phyloP scores from a whole-genome alignment of 2,329 filamentous ascomycete species.

The Laburnicola sp. region DNA sequence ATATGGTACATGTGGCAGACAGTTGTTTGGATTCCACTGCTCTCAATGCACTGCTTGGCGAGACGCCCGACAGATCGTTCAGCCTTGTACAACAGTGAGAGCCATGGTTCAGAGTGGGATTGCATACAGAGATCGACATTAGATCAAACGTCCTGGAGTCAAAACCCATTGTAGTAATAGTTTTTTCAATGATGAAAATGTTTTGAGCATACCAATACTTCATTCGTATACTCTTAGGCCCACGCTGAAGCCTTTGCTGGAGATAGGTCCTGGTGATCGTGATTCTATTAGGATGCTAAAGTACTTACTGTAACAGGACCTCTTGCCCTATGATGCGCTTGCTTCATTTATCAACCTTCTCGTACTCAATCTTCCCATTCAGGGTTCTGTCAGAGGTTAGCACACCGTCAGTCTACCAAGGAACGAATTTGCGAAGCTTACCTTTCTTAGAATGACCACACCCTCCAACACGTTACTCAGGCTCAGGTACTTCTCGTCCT shows the following conservation, averaged over 20 bases:
- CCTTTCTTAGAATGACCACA: conserved; percentile 95
- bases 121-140: too few species aligned
- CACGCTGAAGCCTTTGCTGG: conserved; percentile 8
- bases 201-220: conserved; percentile 21
- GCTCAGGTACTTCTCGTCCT: conserved; percentile 96
- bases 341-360: neutral
- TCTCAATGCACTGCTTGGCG: too few species aligned
- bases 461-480: conserved; percentile 90
- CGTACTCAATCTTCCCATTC: conserved; percentile 49
- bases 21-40: too few species aligned
- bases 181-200: too few species aligned
- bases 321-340: neutral
- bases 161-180: too few species aligned
- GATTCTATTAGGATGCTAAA: conserved; percentile 35
- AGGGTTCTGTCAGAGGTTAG: conserved; percentile 45
- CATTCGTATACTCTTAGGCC: conserved; percentile 27
- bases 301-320: conserved; percentile 1
- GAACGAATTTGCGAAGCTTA: conserved; percentile 51
- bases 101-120: too few species aligned
- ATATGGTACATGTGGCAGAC: too few species aligned
- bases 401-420: neutral
- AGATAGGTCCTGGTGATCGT: conserved; percentile 19
- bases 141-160: too few species aligned
- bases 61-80: too few species aligned
- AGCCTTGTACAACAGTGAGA: too few species aligned